phyloP scores from a whole-genome alignment of 208 protist genomes.

The Acanthamoeba castellanii region DNA sequence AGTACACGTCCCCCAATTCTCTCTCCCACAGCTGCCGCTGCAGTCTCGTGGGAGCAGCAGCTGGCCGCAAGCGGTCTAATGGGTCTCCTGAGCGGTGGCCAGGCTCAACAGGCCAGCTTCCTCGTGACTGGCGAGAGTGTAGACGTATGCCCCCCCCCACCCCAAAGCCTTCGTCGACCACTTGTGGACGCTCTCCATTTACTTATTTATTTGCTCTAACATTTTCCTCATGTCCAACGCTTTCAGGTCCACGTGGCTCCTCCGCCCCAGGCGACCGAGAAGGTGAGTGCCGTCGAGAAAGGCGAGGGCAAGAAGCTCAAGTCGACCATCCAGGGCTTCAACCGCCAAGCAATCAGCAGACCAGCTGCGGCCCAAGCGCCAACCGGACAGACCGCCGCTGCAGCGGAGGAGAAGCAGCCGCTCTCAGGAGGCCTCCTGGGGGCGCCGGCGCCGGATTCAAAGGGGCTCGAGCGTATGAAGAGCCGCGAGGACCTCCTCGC shows the following conservation, averaged over 20 bases:
- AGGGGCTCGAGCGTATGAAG: neutral
- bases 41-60: slow-evolving; percentile 18
- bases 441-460: neutral
- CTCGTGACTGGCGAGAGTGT: neutral
- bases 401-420: neutral
- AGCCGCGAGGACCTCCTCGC: neutral
- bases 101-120: neutral
- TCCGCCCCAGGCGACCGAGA: neutral
- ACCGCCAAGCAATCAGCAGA: neutral
- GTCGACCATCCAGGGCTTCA: slow-evolving; percentile 63
- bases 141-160: neutral
- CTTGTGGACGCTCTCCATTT: neutral
- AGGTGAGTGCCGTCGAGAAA: neutral
- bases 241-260: neutral
- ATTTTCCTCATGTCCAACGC: neutral
- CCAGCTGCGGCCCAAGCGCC: no score
- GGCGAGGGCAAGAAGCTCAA: slow-evolving; percentile 51
- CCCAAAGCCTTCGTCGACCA: neutral
- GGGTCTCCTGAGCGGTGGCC: neutral
- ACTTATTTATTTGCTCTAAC: neutral
- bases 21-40: neutral
- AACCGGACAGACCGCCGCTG: no score
- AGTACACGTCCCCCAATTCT: neutral
- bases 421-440: neutral
- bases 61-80: neutral